A percentile compares a stretch with the other conserved stretches of the same genome.
Conservation (phyloP, 2,329 filamentous ascomycete species). For the Ceratocystis huliohia region DNA sequence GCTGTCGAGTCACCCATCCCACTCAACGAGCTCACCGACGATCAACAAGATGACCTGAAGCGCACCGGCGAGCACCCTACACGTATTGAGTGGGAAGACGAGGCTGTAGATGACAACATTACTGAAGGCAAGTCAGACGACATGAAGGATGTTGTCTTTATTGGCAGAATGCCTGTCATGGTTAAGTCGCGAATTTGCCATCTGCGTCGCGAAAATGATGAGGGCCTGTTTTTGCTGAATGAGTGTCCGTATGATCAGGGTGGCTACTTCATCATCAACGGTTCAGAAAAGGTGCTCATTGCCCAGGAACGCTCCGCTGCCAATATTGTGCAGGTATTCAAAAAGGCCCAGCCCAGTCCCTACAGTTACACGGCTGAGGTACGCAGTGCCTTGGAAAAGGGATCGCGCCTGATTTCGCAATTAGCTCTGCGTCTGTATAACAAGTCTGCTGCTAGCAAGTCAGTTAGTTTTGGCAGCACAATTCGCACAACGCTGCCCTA, state of each 20-base stretch:
- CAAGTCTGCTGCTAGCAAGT: conserved; percentile 64
- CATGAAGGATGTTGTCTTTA: conserved; percentile 65
- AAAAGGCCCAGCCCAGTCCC: conserved; percentile 84
- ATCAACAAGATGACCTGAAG: conserved; percentile 43
- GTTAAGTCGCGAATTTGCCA: conserved; percentile 94
- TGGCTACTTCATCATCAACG: conserved; percentile 98
- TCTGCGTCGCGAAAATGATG: conserved; percentile 68
- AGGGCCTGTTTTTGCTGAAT: conserved; percentile 78
- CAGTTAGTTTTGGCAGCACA: conserved; percentile 66
- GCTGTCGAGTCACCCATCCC: conserved; percentile 63
- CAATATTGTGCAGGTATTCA: conserved; percentile 98
- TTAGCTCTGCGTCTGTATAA: conserved; percentile 81
- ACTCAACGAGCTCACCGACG: conserved; percentile 54
- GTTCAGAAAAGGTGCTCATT: conserved; percentile 95
- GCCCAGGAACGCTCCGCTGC: conserved; percentile 94
- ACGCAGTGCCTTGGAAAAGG: conserved; percentile 89
- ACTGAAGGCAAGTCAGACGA: conserved; percentile 34
- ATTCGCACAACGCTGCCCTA: conserved; percentile 88
- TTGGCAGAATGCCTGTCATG: conserved; percentile 96
- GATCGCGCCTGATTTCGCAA: conserved; percentile 84
- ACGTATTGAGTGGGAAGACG: conserved; percentile 45
- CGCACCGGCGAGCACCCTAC: conserved; percentile 46
- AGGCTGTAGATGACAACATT: conserved; percentile 35
- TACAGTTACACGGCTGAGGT: conserved; percentile 94
- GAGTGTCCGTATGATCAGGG: conserved; percentile 98